Evolutionary conservation across 1,284 basidiomycete species (phyloP).

Genomic region (Fomitopsis palustris): DNA sequence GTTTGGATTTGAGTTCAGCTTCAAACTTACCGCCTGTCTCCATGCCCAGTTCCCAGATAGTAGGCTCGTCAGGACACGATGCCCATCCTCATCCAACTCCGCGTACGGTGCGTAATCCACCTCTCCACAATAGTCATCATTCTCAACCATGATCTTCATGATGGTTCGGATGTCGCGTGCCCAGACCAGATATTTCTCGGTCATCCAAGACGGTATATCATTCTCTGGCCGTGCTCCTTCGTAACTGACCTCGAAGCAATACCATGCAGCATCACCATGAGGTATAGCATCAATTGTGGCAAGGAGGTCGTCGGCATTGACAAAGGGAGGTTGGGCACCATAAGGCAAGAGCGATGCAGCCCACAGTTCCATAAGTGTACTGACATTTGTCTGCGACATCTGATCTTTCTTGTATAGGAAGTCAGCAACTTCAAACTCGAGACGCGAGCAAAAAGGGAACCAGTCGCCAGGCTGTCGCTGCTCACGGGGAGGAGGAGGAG

Average conservation of each 20-base stretch:
- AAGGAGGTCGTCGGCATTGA: conserved; percentile 14
- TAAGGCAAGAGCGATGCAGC: conserved; percentile 11
- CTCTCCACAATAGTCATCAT: conserved; percentile 20
- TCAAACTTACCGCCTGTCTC: conserved; percentile 19
- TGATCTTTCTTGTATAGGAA: conserved; percentile 7
- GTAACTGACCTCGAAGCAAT: conserved; percentile 16
- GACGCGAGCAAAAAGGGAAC: conserved; percentile 2
- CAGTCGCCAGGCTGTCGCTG: conserved; percentile 2
- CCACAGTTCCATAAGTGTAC: conserved; percentile 27
- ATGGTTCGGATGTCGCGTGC: conserved; percentile 15
- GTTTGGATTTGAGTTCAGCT: not conserved
- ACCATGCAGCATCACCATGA: conserved; percentile 22
- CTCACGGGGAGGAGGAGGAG: not conserved
- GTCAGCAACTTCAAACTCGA: conserved; percentile 8
- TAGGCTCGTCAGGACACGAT: conserved; percentile 8
- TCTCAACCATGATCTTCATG: conserved; percentile 19
- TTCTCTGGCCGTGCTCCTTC: conserved; percentile 3
- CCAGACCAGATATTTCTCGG: conserved; percentile 15
- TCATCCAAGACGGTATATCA: conserved; percentile 18
- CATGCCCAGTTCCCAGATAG: conserved; percentile 21
- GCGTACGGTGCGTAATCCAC: conserved; percentile 19
- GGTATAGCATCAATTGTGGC: conserved; percentile 15
- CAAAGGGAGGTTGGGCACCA: conserved; percentile 16
- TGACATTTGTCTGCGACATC: conserved; percentile 18
- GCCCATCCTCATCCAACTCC: conserved; percentile 4